phyloP scores from a whole-genome alignment of 257 asterid genomes.

The Capsicum rhomboideum region DNA sequence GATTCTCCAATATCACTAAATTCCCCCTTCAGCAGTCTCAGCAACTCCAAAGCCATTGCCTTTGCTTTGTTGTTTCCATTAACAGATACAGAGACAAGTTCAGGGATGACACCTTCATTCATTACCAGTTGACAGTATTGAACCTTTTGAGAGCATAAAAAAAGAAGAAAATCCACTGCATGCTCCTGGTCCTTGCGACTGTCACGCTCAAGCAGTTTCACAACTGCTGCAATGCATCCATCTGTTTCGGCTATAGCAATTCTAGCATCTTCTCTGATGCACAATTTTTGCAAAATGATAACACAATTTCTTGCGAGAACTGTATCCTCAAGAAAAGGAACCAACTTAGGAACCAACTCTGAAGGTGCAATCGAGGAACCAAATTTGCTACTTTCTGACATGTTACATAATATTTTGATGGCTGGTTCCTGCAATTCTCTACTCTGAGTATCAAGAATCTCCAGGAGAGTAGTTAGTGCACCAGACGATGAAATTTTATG shows the following conservation, averaged over 20 bases:
- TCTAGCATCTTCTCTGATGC: slow-evolving; percentile 30
- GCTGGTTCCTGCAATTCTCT: slow-evolving; percentile 49
- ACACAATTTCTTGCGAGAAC: slow-evolving; percentile 30
- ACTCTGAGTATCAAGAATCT: slow-evolving; percentile 39
- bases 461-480: slow-evolving; percentile 36
- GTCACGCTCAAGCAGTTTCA: slow-evolving; percentile 47
- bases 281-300: slow-evolving; percentile 44
- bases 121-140: slow-evolving; percentile 46
- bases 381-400: slow-evolving; percentile 32
- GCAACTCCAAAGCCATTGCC: slow-evolving; percentile 62
- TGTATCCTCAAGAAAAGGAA: slow-evolving; percentile 35
- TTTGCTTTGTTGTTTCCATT: slow-evolving; percentile 54
- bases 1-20: slow-evolving; percentile 14
- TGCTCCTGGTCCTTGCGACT: slow-evolving; percentile 53
- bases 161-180: slow-evolving; percentile 61
- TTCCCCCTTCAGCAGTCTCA: slow-evolving; percentile 50
- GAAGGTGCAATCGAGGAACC: slow-evolving; percentile 24
- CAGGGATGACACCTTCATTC: slow-evolving; percentile 66
- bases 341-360: slow-evolving; percentile 42
- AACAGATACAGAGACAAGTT: slow-evolving; percentile 36
- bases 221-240: slow-evolving; percentile 56
- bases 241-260: slow-evolving; percentile 42
- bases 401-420: slow-evolving; percentile 36
- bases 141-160: slow-evolving; percentile 47
- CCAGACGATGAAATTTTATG: slow-evolving; percentile 38